Evolutionary conservation across 352 stramenopile genomes (phyloP).

Genomic region (Phytophthora europaea): DNA sequence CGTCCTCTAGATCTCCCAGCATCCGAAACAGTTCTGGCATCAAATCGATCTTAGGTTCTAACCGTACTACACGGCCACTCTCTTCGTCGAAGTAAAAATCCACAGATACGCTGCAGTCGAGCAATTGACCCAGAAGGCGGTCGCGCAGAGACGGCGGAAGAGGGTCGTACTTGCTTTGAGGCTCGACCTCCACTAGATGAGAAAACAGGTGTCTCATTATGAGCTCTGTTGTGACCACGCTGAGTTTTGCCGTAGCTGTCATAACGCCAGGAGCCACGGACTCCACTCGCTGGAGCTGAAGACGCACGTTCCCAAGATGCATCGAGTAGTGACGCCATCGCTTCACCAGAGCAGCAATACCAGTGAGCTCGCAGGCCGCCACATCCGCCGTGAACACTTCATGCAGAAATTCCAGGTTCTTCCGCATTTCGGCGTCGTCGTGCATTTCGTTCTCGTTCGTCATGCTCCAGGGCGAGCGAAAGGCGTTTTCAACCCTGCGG

Average conservation of each 20-base stretch:
- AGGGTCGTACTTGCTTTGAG: background rate
- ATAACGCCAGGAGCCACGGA: background rate
- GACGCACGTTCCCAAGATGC: background rate
- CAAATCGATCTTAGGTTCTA: constrained; percentile 4
- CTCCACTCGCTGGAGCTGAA: constrained; percentile 8
- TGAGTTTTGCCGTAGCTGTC: background rate
- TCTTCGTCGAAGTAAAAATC: constrained; percentile 9
- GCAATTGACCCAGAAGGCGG: background rate
- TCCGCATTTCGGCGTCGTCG: background rate
- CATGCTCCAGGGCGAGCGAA: background rate
- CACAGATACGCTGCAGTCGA: constrained; percentile 3
- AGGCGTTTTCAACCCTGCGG: background rate
- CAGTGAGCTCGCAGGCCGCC: background rate
- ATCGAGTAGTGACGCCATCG: constrained; percentile 4
- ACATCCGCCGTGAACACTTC: background rate
- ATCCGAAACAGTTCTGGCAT: background rate
- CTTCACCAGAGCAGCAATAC: background rate
- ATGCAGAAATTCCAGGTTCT: background rate
- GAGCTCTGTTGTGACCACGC: background rate
- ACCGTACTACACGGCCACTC: constrained; percentile 1
- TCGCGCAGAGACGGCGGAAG: background rate
- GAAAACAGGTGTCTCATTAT: constrained; percentile 4
- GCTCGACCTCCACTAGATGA: background rate
- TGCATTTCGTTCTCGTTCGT: background rate
- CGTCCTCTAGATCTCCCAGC: background rate